Conservation (phyloP, 2,329 filamentous ascomycete genomes). For the Chaetomium sp. region DNA sequence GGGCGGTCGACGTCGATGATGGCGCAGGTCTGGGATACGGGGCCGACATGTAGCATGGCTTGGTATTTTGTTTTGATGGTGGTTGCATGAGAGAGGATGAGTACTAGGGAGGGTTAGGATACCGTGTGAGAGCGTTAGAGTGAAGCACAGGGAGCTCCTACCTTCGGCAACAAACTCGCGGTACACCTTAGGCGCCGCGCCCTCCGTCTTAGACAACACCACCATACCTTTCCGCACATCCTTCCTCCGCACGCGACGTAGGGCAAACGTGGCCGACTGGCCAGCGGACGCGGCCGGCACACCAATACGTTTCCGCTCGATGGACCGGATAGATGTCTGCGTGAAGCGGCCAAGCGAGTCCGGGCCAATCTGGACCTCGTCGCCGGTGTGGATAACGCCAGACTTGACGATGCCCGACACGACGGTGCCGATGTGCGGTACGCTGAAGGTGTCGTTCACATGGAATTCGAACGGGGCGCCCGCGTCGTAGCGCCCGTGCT, state of each 20-base stretch:
- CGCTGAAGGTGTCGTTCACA: slow-evolving; percentile 95
- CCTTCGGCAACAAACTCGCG: slow-evolving; percentile 73
- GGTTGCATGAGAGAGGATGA: slow-evolving; percentile 91
- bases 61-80: slow-evolving; percentile 97
- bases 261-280: slow-evolving; percentile 84
- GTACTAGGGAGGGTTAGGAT: slow-evolving; percentile 44
- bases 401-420: slow-evolving; percentile 90
- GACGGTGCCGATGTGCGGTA: slow-evolving; percentile 93
- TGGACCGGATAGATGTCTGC: slow-evolving; percentile 79
- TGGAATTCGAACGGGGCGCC: slow-evolving; percentile 89
- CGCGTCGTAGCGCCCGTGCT: slow-evolving; percentile 86
- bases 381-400: slow-evolving; percentile 83
- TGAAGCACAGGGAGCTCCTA: slow-evolving; percentile 26
- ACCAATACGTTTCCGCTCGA: slow-evolving; percentile 86
- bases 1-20: slow-evolving; percentile 98
- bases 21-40: slow-evolving; percentile 89
- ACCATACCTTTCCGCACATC: slow-evolving; percentile 99
- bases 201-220: slow-evolving; percentile 76
- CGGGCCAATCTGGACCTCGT: slow-evolving; percentile 80
- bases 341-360: slow-evolving; percentile 87
- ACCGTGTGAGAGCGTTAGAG: neutral
- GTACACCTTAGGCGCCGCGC: slow-evolving; percentile 63
- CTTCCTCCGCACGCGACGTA: slow-evolving; percentile 80
- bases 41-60: slow-evolving; percentile 95
- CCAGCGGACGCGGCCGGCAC: slow-evolving; percentile 86